phyloP scores from a whole-genome alignment of 2,329 filamentous ascomycete species.

The Fusarium sororula region DNA sequence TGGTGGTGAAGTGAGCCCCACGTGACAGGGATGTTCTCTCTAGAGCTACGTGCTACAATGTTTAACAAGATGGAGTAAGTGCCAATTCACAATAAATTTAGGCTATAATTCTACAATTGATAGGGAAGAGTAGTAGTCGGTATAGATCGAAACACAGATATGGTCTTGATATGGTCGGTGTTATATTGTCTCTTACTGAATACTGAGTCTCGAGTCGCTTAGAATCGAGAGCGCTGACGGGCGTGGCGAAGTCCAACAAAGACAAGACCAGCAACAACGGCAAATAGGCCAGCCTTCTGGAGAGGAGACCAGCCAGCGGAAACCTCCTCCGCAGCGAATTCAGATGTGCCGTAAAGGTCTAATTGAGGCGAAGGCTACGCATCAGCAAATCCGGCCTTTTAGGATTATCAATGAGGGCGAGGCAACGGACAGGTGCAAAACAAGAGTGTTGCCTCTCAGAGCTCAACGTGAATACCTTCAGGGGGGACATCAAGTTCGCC shows the following conservation, averaged over 20 bases:
- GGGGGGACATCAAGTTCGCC: conserved; percentile 83
- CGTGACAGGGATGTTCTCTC: conserved; percentile 42
- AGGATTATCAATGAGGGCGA: conserved; percentile 25
- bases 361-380: conserved; percentile 37
- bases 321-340: conserved; percentile 27
- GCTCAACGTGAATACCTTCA: conserved; percentile 94
- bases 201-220: conserved; percentile 1
- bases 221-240: conserved; percentile 34
- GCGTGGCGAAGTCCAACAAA: conserved; percentile 34
- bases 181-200: conserved; percentile 25
- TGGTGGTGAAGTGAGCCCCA: conserved; percentile 35
- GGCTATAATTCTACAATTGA: neutral
- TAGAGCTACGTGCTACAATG: neutral
- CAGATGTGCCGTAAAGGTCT: conserved; percentile 44
- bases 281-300: conserved; percentile 37
- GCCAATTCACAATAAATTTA: neutral
- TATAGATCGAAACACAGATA: neutral
- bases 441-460: conserved; percentile 62
- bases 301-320: conserved; percentile 33
- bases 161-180: conserved; percentile 2
- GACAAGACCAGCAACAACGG: conserved; percentile 32
- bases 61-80: neutral
- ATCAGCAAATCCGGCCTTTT: conserved; percentile 47
- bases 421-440: conserved; percentile 36
- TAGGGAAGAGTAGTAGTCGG: neutral